Evolutionary conservation across 2,329 filamentous ascomycete species (phyloP).

Genomic region (Talaromyces sp.): DNA sequence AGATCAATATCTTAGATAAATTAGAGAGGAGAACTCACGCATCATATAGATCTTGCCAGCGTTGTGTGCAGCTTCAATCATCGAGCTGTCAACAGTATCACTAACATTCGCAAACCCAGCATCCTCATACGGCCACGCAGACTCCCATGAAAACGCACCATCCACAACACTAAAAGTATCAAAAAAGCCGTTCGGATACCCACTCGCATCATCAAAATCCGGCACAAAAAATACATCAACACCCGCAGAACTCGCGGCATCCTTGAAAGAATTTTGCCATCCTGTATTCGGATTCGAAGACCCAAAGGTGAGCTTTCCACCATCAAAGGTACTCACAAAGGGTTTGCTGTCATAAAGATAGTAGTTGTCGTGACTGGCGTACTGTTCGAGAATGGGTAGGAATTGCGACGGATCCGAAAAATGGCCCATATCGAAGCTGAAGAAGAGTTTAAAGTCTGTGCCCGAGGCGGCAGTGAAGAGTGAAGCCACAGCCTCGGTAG

Average conservation of each 20-base stretch:
- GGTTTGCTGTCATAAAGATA: constrained; percentile 28
- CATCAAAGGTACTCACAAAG: constrained; percentile 34
- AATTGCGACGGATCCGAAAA: constrained; percentile 28
- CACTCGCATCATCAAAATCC: constrained; percentile 27
- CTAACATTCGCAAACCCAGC: constrained; percentile 28
- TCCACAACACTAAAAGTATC: constrained; percentile 27
- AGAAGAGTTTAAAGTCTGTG: constrained; percentile 34
- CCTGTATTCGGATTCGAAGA: constrained; percentile 21
- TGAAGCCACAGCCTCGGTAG: constrained; percentile 25
- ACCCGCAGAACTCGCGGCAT: constrained; percentile 27
- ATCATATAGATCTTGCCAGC: constrained; percentile 40
- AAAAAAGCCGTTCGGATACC: constrained; percentile 26
- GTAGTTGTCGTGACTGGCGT: constrained; percentile 26
- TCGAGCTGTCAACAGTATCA: constrained; percentile 28
- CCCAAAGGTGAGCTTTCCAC: constrained; percentile 24
- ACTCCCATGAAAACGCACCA: constrained; percentile 39
- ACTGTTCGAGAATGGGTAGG: constrained; percentile 26
- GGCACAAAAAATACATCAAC: constrained; percentile 32
- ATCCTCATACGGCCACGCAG: constrained; percentile 29
- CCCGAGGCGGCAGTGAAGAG: constrained; percentile 33
- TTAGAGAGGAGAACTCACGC: constrained; percentile 23
- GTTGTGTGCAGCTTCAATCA: constrained; percentile 28
- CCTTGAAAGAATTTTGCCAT: constrained; percentile 19
- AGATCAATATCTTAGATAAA: neutral
- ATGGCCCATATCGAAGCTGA: constrained; percentile 35